Base-by-base conservation (phyloP, 176 grass and related monocot genomes). In the Carex scoparia region DNA sequence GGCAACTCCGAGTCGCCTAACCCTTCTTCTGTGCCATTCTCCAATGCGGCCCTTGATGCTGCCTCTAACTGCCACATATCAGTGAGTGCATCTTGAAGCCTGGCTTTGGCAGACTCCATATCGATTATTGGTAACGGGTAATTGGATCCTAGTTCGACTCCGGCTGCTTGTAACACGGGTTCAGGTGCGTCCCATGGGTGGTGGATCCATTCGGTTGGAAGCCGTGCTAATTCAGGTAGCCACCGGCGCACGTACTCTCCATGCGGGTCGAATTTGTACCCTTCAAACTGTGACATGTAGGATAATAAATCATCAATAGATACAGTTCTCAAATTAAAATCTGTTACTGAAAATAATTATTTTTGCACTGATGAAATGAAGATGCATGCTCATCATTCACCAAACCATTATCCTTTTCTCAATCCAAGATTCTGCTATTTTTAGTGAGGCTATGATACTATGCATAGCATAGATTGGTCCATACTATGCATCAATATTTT, bases 141-240 rank as follows among this genome's bases (percentile, higher is more conserved):
- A 86, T 98, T 98, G 85, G 93, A 98, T 7, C 93, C 96, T 15
- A 98, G 38, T 88, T 98, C 96, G 33, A 98, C 84, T 56, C 96
- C 96, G 57, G 96, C 96, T 82, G 96, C 96, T 87, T 95, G 91
- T 31, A 98, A 78, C 70, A 98, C 93, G 1, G 91, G 87, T 23
- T 86, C 85, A 37, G 96, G 93, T 37, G 96, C 91, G 60, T 94
- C 89, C 96, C 96, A 98, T 14, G 96, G 96, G 66, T 98, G 96
- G 63, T 98, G 96, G 86, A 98, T 98, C 96, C 96, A 98, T 85
- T 98, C 93, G 16, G 93, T 98, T 3, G 96, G 96, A 18, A 98
- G 60, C 81, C 96, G 88, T 81, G 91, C 96, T 54, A 98, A 90
- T 88, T 98, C 96, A 16, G 96, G 96, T 84, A 98, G 79, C 96